Percentiles rank a stretch among this genome's conserved stretches.
Evolutionary conservation across 2,329 filamentous ascomycete species (phyloP).

Genomic region (Claviceps sorghi): DNA sequence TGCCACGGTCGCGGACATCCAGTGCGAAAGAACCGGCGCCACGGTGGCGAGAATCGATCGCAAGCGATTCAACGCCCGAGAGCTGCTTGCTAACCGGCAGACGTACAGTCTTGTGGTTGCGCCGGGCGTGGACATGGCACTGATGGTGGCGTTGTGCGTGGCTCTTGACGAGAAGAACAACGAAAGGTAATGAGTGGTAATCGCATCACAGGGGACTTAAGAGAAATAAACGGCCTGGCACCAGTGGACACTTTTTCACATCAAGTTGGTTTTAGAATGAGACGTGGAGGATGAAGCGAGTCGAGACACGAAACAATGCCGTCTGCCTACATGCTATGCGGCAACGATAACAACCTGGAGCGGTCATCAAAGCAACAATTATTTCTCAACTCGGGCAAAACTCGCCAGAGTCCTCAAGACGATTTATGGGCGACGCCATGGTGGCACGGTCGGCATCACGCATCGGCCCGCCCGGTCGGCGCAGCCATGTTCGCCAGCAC

Average conservation of each 20-base stretch:
- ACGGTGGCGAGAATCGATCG: slow-evolving; percentile 45
- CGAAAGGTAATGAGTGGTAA: not conserved
- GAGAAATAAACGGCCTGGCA: too few relatives aligned
- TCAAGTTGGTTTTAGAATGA: too few relatives aligned
- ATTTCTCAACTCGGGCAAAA: too few relatives aligned
- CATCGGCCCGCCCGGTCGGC: not conserved
- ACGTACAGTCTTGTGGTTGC: slow-evolving; percentile 51
- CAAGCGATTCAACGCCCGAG: slow-evolving; percentile 32
- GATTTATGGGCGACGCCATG: too few relatives aligned
- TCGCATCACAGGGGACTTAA: too few relatives aligned
- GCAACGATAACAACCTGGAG: not conserved
- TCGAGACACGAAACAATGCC: too few relatives aligned
- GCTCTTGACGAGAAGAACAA: slow-evolving; percentile 13
- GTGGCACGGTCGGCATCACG: not conserved
- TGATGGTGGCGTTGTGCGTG: slow-evolving; percentile 12
- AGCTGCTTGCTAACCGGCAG: slow-evolving; percentile 43
- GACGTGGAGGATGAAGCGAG: too few relatives aligned
- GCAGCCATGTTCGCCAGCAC: slow-evolving; percentile 22
- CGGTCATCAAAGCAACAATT: too few relatives aligned
- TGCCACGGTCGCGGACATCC: slow-evolving; percentile 42
- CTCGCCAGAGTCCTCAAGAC: too few relatives aligned
- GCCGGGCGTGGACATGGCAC: slow-evolving; percentile 31
- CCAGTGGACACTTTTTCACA: too few relatives aligned
- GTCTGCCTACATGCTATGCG: not conserved
- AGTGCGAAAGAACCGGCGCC: slow-evolving; percentile 31